Evolutionary conservation across 2,329 filamentous ascomycete genomes (phyloP), one percentile per base, ranked within the genome.

Genomic region (Purpureocillium takamizusanense): DNA sequence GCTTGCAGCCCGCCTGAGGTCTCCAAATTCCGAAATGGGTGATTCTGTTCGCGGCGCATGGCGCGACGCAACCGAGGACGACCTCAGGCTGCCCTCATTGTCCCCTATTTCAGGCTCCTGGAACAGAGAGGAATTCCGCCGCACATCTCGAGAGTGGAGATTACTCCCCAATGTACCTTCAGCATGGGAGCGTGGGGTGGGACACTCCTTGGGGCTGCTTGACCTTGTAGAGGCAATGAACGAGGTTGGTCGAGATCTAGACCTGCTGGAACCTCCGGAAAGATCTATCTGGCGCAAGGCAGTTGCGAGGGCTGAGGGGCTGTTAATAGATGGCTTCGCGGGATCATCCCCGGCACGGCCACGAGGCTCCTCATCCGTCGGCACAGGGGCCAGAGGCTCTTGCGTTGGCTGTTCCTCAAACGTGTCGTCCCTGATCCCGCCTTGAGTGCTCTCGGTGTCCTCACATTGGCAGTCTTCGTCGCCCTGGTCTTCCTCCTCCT

Each of bases 11-110:
- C 86, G 76, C 44, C 82, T 76, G 16, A 95, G 66, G 47, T 78
- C 75, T 37, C 84, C 81, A 52, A 89, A 79, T 43, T 97, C 92
- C 5, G 88, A 94, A 15, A 86, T 83, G 2, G 92, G 92, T 1
- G 92, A 98, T 44, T 95, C 89, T 1, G 86, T 89, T 46, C 88
- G 75, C 33, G 79, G 69, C 10, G 78, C 78, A 27, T 66, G 66
- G 10, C 79, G 74, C 4, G 86, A 83, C 36, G 86, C 67, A 4
- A 83, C 67, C 0, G 88, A 94, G 3, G 78, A 77, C 1, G 90
- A 97, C 32, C 84, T 78, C 38, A 88, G 73, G 57, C 89, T 97
- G 39, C 84, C 86, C 55, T 98, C 92, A 52, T 89, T 95, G 39
- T 87, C 87, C 10, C 80, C 81, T 15, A 78, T 66, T 57, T 98